phyloP scores from a whole-genome alignment of 495 filamentous ascomycete species.

The Rostrohypoxylon terebratum region DNA sequence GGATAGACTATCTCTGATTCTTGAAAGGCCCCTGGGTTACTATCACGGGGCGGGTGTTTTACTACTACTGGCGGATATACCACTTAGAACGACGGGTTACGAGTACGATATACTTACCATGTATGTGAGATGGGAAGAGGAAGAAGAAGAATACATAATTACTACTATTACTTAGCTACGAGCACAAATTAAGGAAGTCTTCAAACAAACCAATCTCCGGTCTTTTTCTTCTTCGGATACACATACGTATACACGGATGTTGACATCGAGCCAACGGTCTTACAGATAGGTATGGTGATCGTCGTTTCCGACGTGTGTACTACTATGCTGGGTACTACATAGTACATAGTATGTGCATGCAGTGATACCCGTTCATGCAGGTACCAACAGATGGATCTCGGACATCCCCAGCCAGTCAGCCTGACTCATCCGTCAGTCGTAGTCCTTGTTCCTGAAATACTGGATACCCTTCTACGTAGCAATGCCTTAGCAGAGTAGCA shows the following conservation, averaged over 20 bases:
- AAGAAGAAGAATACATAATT: background rate
- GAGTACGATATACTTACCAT: conserved; percentile 2
- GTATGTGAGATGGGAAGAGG: conserved; percentile 21
- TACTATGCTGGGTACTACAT: background rate
- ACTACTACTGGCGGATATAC: conserved; percentile 17
- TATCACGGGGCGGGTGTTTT: conserved; percentile 17
- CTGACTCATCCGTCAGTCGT: conserved; percentile 36
- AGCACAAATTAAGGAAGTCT: conserved; percentile 4
- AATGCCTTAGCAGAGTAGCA: conserved; percentile 5
- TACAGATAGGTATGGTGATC: conserved; percentile 2
- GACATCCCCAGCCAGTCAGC: conserved; percentile 26
- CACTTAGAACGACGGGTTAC: conserved; percentile 13
- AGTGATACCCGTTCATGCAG: conserved; percentile 32
- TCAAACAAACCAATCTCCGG: background rate
- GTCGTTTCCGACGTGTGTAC: background rate
- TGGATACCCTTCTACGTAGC: background rate
- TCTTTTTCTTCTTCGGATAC: background rate
- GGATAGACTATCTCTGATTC: conserved; percentile 20
- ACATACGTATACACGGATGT: background rate
- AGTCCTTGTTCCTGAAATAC: conserved; percentile 19
- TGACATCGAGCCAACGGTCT: conserved; percentile 16
- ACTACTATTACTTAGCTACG: conserved; percentile 15
- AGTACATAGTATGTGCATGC: too few relatives aligned
- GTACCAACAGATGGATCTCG: conserved; percentile 21
- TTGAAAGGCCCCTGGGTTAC: conserved; percentile 2